Conservation (phyloP, 768 basidiomycete species). For the Mrakia hoshinonis region DNA sequence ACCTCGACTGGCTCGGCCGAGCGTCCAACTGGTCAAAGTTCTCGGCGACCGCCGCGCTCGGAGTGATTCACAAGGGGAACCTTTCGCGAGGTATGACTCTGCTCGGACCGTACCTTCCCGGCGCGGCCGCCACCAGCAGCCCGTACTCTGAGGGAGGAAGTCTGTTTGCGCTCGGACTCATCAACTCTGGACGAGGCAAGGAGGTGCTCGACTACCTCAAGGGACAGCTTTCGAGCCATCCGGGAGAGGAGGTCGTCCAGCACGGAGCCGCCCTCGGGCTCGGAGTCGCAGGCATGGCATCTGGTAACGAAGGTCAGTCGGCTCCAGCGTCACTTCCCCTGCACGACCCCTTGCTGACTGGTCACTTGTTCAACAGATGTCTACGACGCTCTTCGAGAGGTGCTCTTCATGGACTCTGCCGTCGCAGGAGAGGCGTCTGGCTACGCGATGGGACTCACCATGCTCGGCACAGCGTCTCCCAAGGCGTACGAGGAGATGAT, state of each 20-base stretch:
- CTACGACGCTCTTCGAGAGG: slow-evolving; percentile 82
- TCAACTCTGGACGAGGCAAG: slow-evolving; percentile 66
- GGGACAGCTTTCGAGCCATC: slow-evolving; percentile 61
- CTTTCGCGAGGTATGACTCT: slow-evolving; percentile 87
- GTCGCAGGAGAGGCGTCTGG: slow-evolving; percentile 93
- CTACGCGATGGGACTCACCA: slow-evolving; percentile 94
- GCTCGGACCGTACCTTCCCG: slow-evolving; percentile 86
- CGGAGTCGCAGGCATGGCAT: slow-evolving; percentile 93
- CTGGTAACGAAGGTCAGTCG: slow-evolving; percentile 55
- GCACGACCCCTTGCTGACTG: not conserved
- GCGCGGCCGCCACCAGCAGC: slow-evolving; percentile 53
- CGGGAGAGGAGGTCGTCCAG: slow-evolving; percentile 71
- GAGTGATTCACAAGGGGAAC: slow-evolving; percentile 96
- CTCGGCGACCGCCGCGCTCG: slow-evolving; percentile 90
- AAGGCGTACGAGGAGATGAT: slow-evolving; percentile 87
- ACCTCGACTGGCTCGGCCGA: slow-evolving; percentile 89
- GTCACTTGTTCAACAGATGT: slow-evolving; percentile 48
- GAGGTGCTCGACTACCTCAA: slow-evolving; percentile 53
- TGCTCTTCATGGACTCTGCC: slow-evolving; percentile 87
- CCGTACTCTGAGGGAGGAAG: slow-evolving; percentile 92
- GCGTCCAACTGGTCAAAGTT: slow-evolving; percentile 99
- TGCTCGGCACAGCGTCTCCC: slow-evolving; percentile 83
- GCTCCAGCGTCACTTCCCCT: not conserved
- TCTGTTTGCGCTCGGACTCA: slow-evolving; percentile 87
- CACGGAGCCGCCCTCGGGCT: slow-evolving; percentile 94